A percentile compares a stretch with the other conserved stretches of the same genome.
Evolutionary conservation across 352 stramenopile genomes (phyloP).

Genomic region (Pythium coloratum): DNA sequence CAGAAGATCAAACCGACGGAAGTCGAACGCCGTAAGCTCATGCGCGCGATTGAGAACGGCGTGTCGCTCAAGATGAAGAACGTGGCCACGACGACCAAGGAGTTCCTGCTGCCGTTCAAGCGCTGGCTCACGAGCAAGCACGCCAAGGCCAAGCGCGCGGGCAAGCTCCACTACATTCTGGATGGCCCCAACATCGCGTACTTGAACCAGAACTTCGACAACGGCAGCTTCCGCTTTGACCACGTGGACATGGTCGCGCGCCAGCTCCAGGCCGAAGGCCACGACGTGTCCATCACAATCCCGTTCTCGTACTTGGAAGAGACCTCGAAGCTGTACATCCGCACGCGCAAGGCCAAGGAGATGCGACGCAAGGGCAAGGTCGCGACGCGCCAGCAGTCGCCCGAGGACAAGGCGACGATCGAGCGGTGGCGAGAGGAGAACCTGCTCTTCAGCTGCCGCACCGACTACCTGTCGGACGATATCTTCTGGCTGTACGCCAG

Average conservation of each 20-base stretch:
- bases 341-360: constrained; percentile 46
- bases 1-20: constrained; percentile 45
- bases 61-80: constrained; percentile 41
- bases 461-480: constrained; percentile 91
- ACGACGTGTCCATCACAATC: constrained; percentile 80
- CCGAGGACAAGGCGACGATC: constrained; percentile 61
- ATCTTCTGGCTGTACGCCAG: constrained; percentile 98
- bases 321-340: constrained; percentile 60
- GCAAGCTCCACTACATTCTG: constrained; percentile 85
- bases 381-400: constrained; percentile 44
- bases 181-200: constrained; percentile 98
- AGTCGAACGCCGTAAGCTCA: constrained; percentile 44
- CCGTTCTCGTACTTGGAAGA: constrained; percentile 64
- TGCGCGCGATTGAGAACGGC: constrained; percentile 57
- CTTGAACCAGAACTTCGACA: constrained; percentile 95
- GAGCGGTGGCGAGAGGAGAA: constrained; percentile 63
- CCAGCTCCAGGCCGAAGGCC: constrained; percentile 79
- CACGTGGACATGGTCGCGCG: constrained; percentile 93
- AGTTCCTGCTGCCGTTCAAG: constrained; percentile 65
- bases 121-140: constrained; percentile 57
- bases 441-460: constrained; percentile 91
- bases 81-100: constrained; percentile 41
- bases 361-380: constrained; percentile 55
- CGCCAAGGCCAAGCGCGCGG: constrained; percentile 9
- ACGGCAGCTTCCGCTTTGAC: constrained; percentile 91